These are phyloP conservation scores for Fereydounia khargensis DNA, from an alignment of 1,284 basidiomycete genomes.

Conservation along the genomic window DNA sequence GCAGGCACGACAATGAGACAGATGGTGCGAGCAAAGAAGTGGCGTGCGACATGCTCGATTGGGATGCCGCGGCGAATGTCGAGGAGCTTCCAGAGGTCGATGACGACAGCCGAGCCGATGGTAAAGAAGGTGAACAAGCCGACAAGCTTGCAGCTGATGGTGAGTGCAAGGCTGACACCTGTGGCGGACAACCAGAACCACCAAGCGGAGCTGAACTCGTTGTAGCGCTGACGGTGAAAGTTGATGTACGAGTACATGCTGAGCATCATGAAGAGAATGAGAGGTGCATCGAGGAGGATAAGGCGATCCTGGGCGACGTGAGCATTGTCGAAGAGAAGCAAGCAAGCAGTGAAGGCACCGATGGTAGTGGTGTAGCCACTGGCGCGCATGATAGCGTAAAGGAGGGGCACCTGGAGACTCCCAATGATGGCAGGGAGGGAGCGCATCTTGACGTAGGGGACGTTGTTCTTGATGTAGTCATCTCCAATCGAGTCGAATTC, in stretches of 20 bases:
- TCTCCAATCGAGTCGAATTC: slow-evolving; percentile 94
- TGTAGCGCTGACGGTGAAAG: slow-evolving; percentile 91
- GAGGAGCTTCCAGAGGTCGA: slow-evolving; percentile 92
- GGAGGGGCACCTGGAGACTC: slow-evolving; percentile 80
- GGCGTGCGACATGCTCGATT: slow-evolving; percentile 75
- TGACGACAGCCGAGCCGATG: slow-evolving; percentile 83
- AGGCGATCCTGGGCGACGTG: slow-evolving; percentile 93
- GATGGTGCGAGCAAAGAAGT: slow-evolving; percentile 80
- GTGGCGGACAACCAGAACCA: slow-evolving; percentile 92
- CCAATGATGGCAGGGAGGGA: slow-evolving; percentile 87
- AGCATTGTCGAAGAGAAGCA: slow-evolving; percentile 94
- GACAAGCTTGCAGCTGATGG: slow-evolving; percentile 97
- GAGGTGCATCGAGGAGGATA: slow-evolving; percentile 88
- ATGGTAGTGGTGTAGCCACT: slow-evolving; percentile 88
- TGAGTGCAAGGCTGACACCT: slow-evolving; percentile 88
- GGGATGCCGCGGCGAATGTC: slow-evolving; percentile 76
- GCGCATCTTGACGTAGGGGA: slow-evolving; percentile 91
- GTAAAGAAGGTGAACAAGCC: slow-evolving; percentile 87
- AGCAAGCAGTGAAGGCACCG: slow-evolving; percentile 77
- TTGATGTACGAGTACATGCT: slow-evolving; percentile 93
- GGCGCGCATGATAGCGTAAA: slow-evolving; percentile 97
- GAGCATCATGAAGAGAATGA: slow-evolving; percentile 92
- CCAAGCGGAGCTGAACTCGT: slow-evolving; percentile 64
- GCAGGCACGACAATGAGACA: slow-evolving; percentile 87
- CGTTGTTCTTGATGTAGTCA: slow-evolving; percentile 78